A percentile compares a stretch with the other conserved stretches of the same genome.
Evolutionary conservation across 192 early-diverging fungal genomes (phyloP).

Genomic region (Gonapodya prolifera): DNA sequence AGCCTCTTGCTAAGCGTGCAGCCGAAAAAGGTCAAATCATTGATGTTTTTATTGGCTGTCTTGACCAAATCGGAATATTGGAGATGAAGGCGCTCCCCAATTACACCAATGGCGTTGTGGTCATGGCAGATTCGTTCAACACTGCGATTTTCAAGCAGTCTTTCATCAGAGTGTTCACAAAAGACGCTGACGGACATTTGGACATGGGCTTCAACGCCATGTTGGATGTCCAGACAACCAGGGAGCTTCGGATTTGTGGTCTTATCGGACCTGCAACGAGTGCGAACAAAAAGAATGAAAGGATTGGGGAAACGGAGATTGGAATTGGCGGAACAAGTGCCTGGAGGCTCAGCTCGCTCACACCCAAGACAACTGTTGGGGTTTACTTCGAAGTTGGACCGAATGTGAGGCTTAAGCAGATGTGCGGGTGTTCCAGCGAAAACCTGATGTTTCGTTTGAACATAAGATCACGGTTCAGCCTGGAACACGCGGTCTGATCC

Average conservation of each 20-base stretch:
- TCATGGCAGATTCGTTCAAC: conserved; percentile 90
- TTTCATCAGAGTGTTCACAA: conserved; percentile 87
- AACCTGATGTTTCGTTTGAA: conserved; percentile 22
- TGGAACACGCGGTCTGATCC: conserved; percentile 76
- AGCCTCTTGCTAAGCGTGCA: conserved; percentile 70
- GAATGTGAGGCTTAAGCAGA: conserved; percentile 35
- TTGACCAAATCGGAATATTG: conserved; percentile 92
- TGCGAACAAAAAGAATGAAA: conserved; percentile 74
- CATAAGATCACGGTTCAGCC: conserved; percentile 58
- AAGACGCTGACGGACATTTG: conserved; percentile 75
- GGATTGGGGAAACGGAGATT: conserved; percentile 95
- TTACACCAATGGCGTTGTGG: conserved; percentile 83
- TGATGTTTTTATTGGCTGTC: conserved; percentile 95
- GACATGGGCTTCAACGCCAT: conserved; percentile 97
- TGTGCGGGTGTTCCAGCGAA: not conserved
- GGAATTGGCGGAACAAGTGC: conserved; percentile 90
- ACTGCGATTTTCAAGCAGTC: conserved; percentile 96
- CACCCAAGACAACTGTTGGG: conserved; percentile 68
- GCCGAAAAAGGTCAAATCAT: conserved; percentile 80
- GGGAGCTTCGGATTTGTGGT: conserved; percentile 91
- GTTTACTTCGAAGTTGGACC: conserved; percentile 96
- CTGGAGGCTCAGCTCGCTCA: conserved; percentile 88
- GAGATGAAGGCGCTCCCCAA: conserved; percentile 92
- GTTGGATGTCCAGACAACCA: conserved; percentile 87
- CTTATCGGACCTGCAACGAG: conserved; percentile 94